Conservation (phyloP, 495 filamentous ascomycete genomes). For the Podospora pseudopauciseta region DNA sequence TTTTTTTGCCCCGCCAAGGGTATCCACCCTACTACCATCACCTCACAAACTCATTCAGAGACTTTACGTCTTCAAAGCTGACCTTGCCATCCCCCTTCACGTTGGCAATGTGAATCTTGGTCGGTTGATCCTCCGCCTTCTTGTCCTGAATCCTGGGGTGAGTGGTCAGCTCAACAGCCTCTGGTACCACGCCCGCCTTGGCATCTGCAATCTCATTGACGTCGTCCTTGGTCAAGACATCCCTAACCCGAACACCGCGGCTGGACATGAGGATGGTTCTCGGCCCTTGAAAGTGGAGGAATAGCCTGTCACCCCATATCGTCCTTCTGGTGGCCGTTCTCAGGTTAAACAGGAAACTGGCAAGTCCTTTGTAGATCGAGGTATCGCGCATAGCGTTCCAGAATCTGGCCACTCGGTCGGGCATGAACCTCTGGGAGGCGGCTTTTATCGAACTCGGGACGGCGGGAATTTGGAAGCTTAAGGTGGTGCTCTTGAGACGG, state of each 20-base stretch:
- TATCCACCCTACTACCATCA: slow-evolving; percentile 11
- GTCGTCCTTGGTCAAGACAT: slow-evolving; percentile 69
- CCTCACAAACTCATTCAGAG: slow-evolving; percentile 51
- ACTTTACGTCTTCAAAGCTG: slow-evolving; percentile 57
- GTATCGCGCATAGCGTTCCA: slow-evolving; percentile 65
- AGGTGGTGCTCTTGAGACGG: slow-evolving; percentile 70
- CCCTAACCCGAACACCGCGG: slow-evolving; percentile 67
- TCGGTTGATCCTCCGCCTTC: slow-evolving; percentile 30
- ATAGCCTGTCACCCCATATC: slow-evolving; percentile 93
- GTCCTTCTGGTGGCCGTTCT: slow-evolving; percentile 71
- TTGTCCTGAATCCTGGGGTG: slow-evolving; percentile 36
- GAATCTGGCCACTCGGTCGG: slow-evolving; percentile 59
- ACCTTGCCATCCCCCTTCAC: slow-evolving; percentile 67
- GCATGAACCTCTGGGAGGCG: slow-evolving; percentile 31
- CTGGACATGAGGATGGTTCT: slow-evolving; percentile 81
- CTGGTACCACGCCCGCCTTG: slow-evolving; percentile 55
- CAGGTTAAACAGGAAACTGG: slow-evolving; percentile 57
- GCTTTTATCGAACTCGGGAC: slow-evolving; percentile 51
- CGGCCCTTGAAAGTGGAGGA: slow-evolving; percentile 84
- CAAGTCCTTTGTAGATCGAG: slow-evolving; percentile 63
- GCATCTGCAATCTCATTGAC: slow-evolving; percentile 82
- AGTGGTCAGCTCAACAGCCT: slow-evolving; percentile 44
- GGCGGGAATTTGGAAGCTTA: slow-evolving; percentile 76
- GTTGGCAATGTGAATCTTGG: slow-evolving; percentile 53
- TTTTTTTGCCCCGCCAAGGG: neutral